Evolutionary conservation across 495 filamentous ascomycete species (phyloP).

Genomic region (Annulohypoxylon bovei): DNA sequence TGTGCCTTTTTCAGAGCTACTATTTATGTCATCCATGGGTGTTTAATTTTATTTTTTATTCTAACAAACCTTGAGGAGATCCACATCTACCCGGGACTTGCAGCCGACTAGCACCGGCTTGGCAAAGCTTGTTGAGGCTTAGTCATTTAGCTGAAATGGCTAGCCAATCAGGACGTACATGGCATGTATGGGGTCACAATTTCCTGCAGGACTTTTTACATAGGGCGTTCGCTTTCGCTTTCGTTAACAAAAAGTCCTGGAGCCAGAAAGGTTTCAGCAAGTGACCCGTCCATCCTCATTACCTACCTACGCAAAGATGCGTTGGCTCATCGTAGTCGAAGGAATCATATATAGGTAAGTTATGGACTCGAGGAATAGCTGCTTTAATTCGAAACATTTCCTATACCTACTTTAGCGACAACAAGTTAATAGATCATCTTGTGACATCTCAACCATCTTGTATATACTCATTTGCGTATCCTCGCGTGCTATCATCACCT

Average conservation of each 20-base stretch:
- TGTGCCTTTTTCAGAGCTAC: not conserved
- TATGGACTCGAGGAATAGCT: not conserved
- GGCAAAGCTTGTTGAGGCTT: conserved; percentile 35
- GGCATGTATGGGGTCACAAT: not conserved
- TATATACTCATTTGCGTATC: conserved; percentile 1
- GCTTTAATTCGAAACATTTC: not conserved
- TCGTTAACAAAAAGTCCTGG: conserved; percentile 15
- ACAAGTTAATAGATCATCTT: not conserved
- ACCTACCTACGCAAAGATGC: not conserved
- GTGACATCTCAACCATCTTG: not conserved
- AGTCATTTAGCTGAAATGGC: conserved; percentile 4
- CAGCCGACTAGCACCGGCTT: conserved; percentile 21
- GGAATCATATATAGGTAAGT: conserved; percentile 18
- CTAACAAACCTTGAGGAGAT: not conserved
- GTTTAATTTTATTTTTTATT: not conserved
- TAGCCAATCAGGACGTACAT: not conserved
- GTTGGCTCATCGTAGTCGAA: not conserved
- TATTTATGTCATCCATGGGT: not conserved
- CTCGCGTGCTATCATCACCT: not conserved
- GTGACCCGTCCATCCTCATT: not conserved
- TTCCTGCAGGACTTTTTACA: not conserved
- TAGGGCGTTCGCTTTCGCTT: conserved; percentile 25
- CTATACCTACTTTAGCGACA: not conserved
- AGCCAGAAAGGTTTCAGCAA: not conserved
- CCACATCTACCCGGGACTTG: not conserved